Percentiles rank a stretch among this genome's conserved stretches.
phyloP scores from a whole-genome alignment of 495 filamentous ascomycete genomes.

The Haplographium delicatum region DNA sequence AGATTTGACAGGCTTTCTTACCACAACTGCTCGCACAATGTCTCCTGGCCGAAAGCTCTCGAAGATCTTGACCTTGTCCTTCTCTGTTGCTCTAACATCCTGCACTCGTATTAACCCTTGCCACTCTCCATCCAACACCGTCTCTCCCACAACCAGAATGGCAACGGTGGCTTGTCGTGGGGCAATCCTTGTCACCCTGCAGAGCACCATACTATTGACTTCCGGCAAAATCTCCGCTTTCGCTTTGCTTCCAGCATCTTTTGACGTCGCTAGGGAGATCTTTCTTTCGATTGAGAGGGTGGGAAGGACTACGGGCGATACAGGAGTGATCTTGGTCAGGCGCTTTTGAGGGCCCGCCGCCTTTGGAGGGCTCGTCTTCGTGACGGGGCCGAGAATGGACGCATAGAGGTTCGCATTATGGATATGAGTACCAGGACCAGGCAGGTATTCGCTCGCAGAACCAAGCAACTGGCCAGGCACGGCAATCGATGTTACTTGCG shows the following conservation, averaged over 20 bases:
- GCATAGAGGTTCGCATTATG: conserved; percentile 65
- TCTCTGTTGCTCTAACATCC: conserved; percentile 92
- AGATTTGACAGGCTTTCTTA: conserved; percentile 35
- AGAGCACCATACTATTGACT: conserved; percentile 75
- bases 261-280: conserved; percentile 12
- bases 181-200: conserved; percentile 76
- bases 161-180: conserved; percentile 75
- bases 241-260: neutral
- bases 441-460: conserved; percentile 52
- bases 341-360: conserved; percentile 51
- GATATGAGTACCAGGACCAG: conserved; percentile 80
- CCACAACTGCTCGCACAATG: conserved; percentile 82
- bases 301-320: conserved; percentile 23
- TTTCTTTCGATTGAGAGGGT: conserved; percentile 30
- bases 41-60: conserved; percentile 93
- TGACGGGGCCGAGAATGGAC: conserved; percentile 60
- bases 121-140: conserved; percentile 54
- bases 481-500: conserved; percentile 28
- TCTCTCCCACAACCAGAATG: conserved; percentile 72
- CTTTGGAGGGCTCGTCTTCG: conserved; percentile 43
- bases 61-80: conserved; percentile 84
- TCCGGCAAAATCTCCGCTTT: conserved; percentile 71
- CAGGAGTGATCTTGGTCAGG: conserved; percentile 45
- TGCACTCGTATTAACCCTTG: conserved; percentile 65
- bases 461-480: conserved; percentile 78